A percentile compares a stretch with the other conserved stretches of the same genome.
Conservation (phyloP, 176 grass and related monocot genomes). For the Rhynchospora breviuscula region DNA sequence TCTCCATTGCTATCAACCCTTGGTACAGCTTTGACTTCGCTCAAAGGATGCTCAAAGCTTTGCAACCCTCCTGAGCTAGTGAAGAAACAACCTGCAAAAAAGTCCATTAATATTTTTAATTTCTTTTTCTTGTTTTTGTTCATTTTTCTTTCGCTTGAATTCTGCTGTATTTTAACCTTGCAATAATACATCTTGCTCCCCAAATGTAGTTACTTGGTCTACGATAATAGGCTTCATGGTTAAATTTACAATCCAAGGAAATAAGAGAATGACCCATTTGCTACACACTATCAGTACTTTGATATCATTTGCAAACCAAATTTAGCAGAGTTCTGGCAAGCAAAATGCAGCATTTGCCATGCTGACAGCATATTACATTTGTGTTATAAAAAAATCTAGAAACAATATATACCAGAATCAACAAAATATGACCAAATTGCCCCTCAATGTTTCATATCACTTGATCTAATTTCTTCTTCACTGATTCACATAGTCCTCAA, state of each 20-base stretch:
- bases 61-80: slow-evolving; percentile 31
- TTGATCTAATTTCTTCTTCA: not conserved
- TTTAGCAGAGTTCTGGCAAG: not conserved
- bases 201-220: not conserved
- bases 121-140: not conserved
- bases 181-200: not conserved
- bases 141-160: not conserved
- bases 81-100: slow-evolving; percentile 34
- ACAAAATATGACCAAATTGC: not conserved
- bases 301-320: not conserved
- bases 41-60: slow-evolving; percentile 38
- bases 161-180: not conserved
- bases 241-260: not conserved
- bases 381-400: not conserved
- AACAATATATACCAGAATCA: not conserved
- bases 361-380: not conserved
- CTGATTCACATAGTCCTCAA: not conserved
- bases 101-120: not conserved
- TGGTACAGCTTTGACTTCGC: slow-evolving; percentile 26
- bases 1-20: slow-evolving; percentile 39
- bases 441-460: not conserved
- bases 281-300: not conserved
- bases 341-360: not conserved
- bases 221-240: not conserved
- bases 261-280: not conserved